Evolutionary conservation across 768 basidiomycete genomes (phyloP).

Genomic region (Kwoniella europaea): DNA sequence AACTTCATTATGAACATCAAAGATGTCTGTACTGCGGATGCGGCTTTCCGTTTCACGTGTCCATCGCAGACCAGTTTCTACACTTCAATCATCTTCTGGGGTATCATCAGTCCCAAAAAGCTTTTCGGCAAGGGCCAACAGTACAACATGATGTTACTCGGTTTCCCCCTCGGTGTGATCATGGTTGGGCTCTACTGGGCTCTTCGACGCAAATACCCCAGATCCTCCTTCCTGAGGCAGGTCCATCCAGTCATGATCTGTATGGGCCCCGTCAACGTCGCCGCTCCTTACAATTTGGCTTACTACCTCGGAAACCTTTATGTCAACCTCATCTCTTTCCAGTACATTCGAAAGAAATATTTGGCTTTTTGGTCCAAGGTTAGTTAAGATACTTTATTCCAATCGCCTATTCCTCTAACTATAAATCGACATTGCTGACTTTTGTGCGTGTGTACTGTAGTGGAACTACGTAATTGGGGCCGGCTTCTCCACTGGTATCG

Average conservation of each 20-base stretch:
- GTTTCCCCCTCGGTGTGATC: constrained; percentile 75
- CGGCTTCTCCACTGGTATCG: constrained; percentile 56
- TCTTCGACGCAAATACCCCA: constrained; percentile 15
- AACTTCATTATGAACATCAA: constrained; percentile 57
- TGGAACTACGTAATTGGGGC: constrained; percentile 55
- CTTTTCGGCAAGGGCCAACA: constrained; percentile 57
- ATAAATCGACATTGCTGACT: constrained; percentile 4
- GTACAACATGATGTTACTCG: constrained; percentile 67
- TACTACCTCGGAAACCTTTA: constrained; percentile 33
- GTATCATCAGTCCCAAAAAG: constrained; percentile 58
- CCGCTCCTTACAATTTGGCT: constrained; percentile 34
- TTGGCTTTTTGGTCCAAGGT: constrained; percentile 43
- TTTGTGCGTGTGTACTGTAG: background rate
- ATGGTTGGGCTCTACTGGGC: constrained; percentile 49
- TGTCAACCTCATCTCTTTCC: constrained; percentile 33
- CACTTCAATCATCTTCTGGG: constrained; percentile 57
- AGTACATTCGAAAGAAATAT: constrained; percentile 39
- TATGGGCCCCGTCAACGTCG: constrained; percentile 8
- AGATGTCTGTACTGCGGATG: constrained; percentile 61
- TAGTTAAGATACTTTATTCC: background rate
- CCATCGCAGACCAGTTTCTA: constrained; percentile 57
- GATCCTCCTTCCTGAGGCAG: constrained; percentile 10
- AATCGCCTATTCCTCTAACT: too few species aligned
- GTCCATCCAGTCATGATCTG: constrained; percentile 24
- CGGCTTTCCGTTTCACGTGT: constrained; percentile 56